Evolutionary conservation across 73 alveolate species (phyloP).

Genomic region (Tetrahymena elliotti): DNA sequence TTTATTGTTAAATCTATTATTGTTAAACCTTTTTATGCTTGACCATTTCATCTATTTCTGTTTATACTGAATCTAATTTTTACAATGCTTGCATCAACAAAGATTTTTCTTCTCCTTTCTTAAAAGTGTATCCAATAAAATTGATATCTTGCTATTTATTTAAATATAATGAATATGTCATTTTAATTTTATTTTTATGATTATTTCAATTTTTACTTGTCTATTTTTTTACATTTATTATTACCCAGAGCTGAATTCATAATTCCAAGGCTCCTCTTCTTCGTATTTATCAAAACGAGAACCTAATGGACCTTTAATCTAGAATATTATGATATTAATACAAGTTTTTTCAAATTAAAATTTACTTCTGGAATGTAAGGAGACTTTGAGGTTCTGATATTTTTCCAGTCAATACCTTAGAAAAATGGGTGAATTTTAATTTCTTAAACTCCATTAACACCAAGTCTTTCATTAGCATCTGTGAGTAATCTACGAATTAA

Average conservation of each 20-base stretch:
- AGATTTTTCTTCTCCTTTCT: slow-evolving; percentile 46
- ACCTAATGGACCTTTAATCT: not conserved
- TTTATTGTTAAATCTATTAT: not conserved
- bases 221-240: not conserved
- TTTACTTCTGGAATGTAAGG: slow-evolving; percentile 65
- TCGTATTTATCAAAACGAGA: not conserved
- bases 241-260: not conserved
- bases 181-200: not conserved
- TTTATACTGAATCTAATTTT: slow-evolving; percentile 13
- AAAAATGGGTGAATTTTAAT: slow-evolving; percentile 82
- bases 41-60: slow-evolving; percentile 12
- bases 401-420: slow-evolving; percentile 69
- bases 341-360: too few species aligned
- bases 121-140: slow-evolving; percentile 51
- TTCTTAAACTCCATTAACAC: slow-evolving; percentile 59
- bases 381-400: slow-evolving; percentile 42
- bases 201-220: not conserved
- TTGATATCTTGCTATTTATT: slow-evolving; percentile 37
- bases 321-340: too few species aligned
- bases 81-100: slow-evolving; percentile 17
- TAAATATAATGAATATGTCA: not conserved
- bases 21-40: not conserved
- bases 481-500: slow-evolving; percentile 69
- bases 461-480: slow-evolving; percentile 71
- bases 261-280: not conserved